Conservation (phyloP, 2,329 filamentous ascomycete genomes). For the Microascus cirrosus region DNA sequence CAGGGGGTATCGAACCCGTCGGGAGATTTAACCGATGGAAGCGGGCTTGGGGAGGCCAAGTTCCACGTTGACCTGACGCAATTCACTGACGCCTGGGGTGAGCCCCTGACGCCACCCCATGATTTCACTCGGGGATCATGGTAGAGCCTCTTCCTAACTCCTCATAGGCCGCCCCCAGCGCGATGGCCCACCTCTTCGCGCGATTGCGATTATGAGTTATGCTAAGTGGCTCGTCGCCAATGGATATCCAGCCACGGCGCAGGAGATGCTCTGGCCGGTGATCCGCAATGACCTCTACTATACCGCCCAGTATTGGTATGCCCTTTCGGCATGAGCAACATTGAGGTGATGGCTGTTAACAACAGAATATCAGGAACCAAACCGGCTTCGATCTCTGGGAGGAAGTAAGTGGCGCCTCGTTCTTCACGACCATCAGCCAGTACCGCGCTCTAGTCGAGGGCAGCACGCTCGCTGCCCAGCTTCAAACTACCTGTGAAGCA, state of each 20-base stretch:
- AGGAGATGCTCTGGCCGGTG: constrained; percentile 56
- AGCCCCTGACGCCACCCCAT: too few species aligned
- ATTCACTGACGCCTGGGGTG: constrained; percentile 58
- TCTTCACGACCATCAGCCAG: constrained; percentile 63
- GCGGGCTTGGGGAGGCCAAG: constrained; percentile 61
- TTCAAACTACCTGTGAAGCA: constrained; percentile 47
- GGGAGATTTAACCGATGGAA: constrained; percentile 39
- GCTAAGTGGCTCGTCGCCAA: constrained; percentile 60
- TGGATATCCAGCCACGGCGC: constrained; percentile 47
- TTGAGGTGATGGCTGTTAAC: too few species aligned
- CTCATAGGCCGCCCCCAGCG: constrained; percentile 57
- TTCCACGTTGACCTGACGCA: constrained; percentile 53
- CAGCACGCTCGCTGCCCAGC: constrained; percentile 47
- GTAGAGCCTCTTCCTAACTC: constrained; percentile 5
- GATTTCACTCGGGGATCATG: too few species aligned
- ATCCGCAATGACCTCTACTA: constrained; percentile 68
- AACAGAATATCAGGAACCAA: too few species aligned
- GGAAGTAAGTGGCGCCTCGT: constrained; percentile 64
- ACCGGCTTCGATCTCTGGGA: constrained; percentile 74
- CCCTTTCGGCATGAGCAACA: not conserved
- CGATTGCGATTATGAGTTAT: constrained; percentile 62
- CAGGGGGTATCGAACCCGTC: constrained; percentile 62
- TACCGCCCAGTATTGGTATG: constrained; percentile 58
- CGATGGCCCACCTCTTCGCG: constrained; percentile 68
- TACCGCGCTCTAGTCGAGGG: constrained; percentile 63